These are phyloP conservation scores for Coemansia sp. DNA, from an alignment of 192 early-diverging fungal species.

Conservation along the genomic window DNA sequence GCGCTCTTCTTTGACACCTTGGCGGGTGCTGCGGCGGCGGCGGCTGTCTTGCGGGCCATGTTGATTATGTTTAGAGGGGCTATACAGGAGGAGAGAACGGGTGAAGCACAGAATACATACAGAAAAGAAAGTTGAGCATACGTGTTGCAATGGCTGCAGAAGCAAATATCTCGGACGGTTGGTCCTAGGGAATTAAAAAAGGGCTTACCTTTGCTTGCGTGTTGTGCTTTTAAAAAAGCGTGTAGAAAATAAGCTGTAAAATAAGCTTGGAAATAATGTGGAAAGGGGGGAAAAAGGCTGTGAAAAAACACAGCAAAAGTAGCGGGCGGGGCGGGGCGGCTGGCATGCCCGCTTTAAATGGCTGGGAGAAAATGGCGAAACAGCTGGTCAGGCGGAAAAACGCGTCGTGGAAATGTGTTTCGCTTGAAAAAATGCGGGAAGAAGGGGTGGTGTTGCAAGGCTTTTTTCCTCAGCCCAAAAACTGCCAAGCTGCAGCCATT, in stretches of 20 bases:
- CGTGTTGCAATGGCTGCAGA: no score
- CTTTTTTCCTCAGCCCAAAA: no score
- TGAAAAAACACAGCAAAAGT: constrained; percentile 4
- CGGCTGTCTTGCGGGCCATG: constrained; percentile 41
- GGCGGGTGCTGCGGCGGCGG: constrained; percentile 5
- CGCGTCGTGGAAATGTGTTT: background rate
- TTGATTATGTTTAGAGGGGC: constrained; percentile 5
- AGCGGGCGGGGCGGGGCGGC: constrained; percentile 18
- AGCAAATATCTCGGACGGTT: no score
- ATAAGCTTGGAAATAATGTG: constrained; percentile 2
- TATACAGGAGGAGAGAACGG: background rate
- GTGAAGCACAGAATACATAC: background rate
- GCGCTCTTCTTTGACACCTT: constrained; percentile 11
- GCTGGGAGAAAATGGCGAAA: constrained; percentile 13
- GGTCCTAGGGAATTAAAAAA: no score
- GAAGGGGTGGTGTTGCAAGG: constrained; percentile 5
- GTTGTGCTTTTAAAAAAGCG: no score
- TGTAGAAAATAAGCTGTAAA: background rate
- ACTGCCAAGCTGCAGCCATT: constrained; percentile 10
- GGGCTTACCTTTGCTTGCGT: no score
- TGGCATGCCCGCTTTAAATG: constrained; percentile 30
- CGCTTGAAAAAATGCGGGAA: constrained; percentile 1
- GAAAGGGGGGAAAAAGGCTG: constrained; percentile 22
- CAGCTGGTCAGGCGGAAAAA: constrained; percentile 8
- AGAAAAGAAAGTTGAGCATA: background rate